Evolutionary conservation across 495 filamentous ascomycete genomes (phyloP).

Genomic region (Chaetomium fimeti): DNA sequence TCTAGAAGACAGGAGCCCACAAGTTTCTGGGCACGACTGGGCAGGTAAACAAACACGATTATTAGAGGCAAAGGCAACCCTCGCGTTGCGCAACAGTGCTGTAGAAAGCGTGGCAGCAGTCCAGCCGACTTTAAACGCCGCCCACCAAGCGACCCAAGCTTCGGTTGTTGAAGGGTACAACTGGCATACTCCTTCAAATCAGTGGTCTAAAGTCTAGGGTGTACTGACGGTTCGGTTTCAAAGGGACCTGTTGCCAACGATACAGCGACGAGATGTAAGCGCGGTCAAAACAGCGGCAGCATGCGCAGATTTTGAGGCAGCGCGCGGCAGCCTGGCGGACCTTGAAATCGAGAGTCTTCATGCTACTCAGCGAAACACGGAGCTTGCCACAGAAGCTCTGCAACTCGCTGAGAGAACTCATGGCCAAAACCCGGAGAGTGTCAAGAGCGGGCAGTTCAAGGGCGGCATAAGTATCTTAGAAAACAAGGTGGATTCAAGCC

Average conservation of each 20-base stretch:
- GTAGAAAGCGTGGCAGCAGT: constrained; percentile 63
- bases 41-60: constrained; percentile 56
- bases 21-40: neutral
- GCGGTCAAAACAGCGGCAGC: constrained; percentile 60
- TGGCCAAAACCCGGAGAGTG: constrained; percentile 47
- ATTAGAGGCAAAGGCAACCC: constrained; percentile 65
- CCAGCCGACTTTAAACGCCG: constrained; percentile 72
- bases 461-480: constrained; percentile 56
- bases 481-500: constrained; percentile 53
- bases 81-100: constrained; percentile 65
- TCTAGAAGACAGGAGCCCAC: neutral
- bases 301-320: constrained; percentile 49
- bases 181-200: constrained; percentile 8
- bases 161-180: constrained; percentile 65
- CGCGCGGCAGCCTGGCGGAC: constrained; percentile 49
- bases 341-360: constrained; percentile 57
- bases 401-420: constrained; percentile 58
- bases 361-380: constrained; percentile 58
- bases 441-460: constrained; percentile 52
- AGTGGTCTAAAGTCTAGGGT: neutral
- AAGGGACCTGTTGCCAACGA: constrained; percentile 63
- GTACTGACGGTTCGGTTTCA: constrained; percentile 4
- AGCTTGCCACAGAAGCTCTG: constrained; percentile 59
- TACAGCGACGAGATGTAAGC: constrained; percentile 65
- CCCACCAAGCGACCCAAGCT: constrained; percentile 66